Evolutionary conservation across 441 rosid genomes (phyloP).

Genomic region (Eutrema salsugineum): DNA sequence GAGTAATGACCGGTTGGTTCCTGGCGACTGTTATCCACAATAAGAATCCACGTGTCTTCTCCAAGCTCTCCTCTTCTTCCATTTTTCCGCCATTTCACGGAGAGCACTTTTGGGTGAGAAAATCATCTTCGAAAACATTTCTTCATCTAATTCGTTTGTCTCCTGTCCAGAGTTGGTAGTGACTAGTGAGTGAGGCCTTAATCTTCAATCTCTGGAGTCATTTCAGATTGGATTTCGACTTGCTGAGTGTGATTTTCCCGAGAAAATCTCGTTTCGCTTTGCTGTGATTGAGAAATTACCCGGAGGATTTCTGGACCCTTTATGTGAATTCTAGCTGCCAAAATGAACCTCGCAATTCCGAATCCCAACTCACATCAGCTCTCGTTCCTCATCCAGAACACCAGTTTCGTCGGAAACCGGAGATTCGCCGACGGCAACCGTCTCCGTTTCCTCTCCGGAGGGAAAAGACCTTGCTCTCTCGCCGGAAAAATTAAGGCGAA

Average conservation of each 20-base stretch:
- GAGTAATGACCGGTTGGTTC: background rate
- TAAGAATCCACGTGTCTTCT: slow-evolving; percentile 49
- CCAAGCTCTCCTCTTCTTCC: slow-evolving; percentile 9
- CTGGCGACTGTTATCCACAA: slow-evolving; percentile 42
- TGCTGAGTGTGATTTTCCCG: background rate
- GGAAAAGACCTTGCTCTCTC: slow-evolving; percentile 21
- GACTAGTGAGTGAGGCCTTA: background rate
- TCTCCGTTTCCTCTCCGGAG: slow-evolving; percentile 31
- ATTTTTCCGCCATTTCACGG: slow-evolving; percentile 26
- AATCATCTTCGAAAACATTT: background rate
- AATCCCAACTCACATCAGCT: slow-evolving; percentile 40
- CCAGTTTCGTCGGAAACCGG: slow-evolving; percentile 32
- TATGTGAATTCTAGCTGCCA: slow-evolving; percentile 28
- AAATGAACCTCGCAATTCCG: slow-evolving; percentile 58
- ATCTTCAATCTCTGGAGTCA: background rate
- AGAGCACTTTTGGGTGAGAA: background rate
- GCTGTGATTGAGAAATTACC: background rate
- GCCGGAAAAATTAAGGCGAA: slow-evolving; percentile 44
- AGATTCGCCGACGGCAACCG: slow-evolving; percentile 33
- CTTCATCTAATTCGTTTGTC: background rate
- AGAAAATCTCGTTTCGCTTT: background rate
- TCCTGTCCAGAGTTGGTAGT: background rate
- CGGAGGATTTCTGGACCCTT: background rate
- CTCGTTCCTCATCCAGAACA: slow-evolving; percentile 31
- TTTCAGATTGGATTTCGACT: background rate